Conservation (phyloP, 2,329 filamentous ascomycete genomes). For the Diaporthe humulicola region DNA sequence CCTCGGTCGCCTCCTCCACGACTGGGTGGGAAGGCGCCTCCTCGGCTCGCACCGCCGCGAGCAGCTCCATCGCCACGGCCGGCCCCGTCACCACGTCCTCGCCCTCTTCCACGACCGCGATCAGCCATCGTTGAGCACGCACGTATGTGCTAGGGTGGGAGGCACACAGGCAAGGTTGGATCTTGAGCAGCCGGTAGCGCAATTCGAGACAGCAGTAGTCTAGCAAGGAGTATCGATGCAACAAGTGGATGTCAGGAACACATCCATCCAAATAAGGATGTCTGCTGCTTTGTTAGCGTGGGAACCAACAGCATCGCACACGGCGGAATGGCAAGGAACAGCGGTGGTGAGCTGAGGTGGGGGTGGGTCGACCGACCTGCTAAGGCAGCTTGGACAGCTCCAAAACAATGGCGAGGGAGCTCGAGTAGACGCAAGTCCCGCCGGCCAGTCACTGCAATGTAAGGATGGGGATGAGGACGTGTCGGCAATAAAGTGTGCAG, state of each 20-base stretch:
- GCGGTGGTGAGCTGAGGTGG: neutral
- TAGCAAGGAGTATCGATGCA: slow-evolving; percentile 1
- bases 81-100: slow-evolving; percentile 5
- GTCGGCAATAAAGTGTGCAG: neutral
- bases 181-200: neutral
- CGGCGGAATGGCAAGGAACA: neutral
- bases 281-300: neutral
- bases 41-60: slow-evolving; percentile 3
- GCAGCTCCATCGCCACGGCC: neutral
- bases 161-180: neutral
- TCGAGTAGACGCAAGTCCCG: neutral
- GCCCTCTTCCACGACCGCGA: slow-evolving; percentile 5
- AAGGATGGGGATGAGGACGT: too few relatives aligned
- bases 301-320: neutral
- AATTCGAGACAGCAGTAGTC: neutral
- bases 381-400: neutral
- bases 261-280: neutral
- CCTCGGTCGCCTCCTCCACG: slow-evolving; percentile 25
- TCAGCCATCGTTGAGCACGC: neutral
- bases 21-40: neutral
- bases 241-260: neutral
- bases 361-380: neutral
- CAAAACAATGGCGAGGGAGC: neutral
- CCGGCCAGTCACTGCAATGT: neutral
- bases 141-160: neutral